Evolutionary conservation across 306 rosid genomes (phyloP).

Genomic region (Citrullus colocynthis): DNA sequence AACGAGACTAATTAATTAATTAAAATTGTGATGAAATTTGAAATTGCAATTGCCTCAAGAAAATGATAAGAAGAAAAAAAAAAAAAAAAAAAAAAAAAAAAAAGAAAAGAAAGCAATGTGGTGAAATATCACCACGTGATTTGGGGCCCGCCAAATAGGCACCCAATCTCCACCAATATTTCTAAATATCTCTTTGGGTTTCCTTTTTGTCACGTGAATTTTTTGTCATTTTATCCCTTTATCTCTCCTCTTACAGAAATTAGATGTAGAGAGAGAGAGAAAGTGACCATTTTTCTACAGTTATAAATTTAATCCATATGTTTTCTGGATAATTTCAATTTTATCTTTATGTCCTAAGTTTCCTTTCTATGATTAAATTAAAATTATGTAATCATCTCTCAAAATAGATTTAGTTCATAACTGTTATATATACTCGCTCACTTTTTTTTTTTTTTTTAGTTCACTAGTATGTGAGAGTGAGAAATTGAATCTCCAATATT

Average conservation of each 20-base stretch:
- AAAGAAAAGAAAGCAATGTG: neutral
- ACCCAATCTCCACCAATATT: neutral
- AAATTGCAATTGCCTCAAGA: neutral
- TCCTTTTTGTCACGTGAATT: neutral
- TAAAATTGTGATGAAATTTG: too few species aligned
- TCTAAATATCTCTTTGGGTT: neutral
- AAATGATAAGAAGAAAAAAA: neutral
- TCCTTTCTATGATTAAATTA: too few species aligned
- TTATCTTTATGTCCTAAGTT: too few species aligned
- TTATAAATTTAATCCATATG: too few species aligned
- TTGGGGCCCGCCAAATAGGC: slow-evolving; percentile 11
- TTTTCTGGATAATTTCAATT: too few species aligned
- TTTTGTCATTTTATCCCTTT: neutral
- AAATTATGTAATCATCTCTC: too few species aligned
- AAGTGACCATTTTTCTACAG: neutral
- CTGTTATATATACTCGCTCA: too few species aligned
- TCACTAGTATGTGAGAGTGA: too few species aligned
- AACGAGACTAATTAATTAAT: too few species aligned
- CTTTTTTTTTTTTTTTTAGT: too few species aligned
- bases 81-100: neutral
- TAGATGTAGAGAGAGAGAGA: neutral
- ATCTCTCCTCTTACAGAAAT: neutral
- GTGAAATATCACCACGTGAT: slow-evolving; percentile 14
- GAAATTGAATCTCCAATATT: too few species aligned
- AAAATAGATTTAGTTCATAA: too few species aligned